These are phyloP conservation scores for Eucalyptus tenuipes DNA, from an alignment of 345 rosid genomes.

Conservation along the genomic window DNA sequence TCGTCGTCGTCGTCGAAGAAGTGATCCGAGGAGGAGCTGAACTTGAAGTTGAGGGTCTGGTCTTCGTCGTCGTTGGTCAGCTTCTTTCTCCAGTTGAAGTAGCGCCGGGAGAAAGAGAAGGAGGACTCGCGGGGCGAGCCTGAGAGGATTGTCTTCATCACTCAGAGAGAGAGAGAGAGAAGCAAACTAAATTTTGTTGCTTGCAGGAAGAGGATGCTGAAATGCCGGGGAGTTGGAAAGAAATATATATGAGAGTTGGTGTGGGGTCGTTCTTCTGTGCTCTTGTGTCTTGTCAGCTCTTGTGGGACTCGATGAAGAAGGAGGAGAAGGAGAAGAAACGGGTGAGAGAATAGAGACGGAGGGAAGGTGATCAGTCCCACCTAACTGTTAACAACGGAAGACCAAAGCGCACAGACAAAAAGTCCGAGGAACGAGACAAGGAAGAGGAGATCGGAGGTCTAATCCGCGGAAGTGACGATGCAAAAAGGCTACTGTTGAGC, in stretches of 20 bases:
- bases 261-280: background rate
- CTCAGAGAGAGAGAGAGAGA: background rate
- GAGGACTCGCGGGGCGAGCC: slow-evolving; percentile 67
- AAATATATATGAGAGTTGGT: background rate
- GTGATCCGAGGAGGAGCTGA: slow-evolving; percentile 6
- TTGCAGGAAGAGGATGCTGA: background rate
- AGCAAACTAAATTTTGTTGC: background rate
- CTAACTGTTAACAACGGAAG: slow-evolving; percentile 13
- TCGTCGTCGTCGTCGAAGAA: background rate
- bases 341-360: background rate
- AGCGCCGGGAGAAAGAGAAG: slow-evolving; percentile 82
- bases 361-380: slow-evolving; percentile 72
- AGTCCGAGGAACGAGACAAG: background rate
- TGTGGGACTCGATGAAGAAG: background rate
- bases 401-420: background rate
- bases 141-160: slow-evolving; percentile 68
- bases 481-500: background rate
- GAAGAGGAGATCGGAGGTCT: background rate
- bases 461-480: background rate
- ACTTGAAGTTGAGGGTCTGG: slow-evolving; percentile 25
- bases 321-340: background rate
- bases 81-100: slow-evolving; percentile 76
- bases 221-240: background rate
- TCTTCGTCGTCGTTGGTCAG: slow-evolving; percentile 23
- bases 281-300: background rate